Evolutionary conservation across 176 grass and related monocot species (phyloP), one percentile per base, ranked within the genome.

Genomic region (Oryza meridionalis): DNA sequence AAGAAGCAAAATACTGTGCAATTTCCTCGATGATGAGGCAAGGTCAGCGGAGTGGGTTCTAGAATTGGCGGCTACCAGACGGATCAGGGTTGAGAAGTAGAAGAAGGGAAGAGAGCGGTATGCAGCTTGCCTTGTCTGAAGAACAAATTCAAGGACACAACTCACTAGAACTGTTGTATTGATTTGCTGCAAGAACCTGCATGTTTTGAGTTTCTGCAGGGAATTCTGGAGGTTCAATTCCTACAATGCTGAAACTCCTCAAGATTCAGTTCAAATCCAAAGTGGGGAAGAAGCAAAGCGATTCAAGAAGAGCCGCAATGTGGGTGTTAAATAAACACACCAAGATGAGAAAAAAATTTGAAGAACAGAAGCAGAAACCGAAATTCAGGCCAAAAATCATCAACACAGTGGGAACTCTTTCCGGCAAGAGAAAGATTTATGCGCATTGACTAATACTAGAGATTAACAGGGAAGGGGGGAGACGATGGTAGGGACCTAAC

Each of bases 11-110:
- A 17, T 21, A 24, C 13, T 3, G 14, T 7, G 31, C 19, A 33
- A 50, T 69, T 51, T 51, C 15, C 17, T 15, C 10, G 10, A 16
- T 69, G 65, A 35, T 14, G 46, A 55, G 46, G 13, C 44, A 10
- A 50, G 78, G 9, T 10, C 4, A 69, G 65, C 2, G 78, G 17
- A 50, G 78, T 53, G 78, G 77, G 77, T 79, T 43, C 77, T 50
- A 19, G 10, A 64, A 67, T 46, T 9, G 40, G 77, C 6, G 53
- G 65, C 45, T 38, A 55, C 71, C 27, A 26, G 61, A 35, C 5
- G 33, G 33, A 84, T 67, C 61, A 75, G 59, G 5, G 43, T 45
- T 67, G 81, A 83, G 25, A 53, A 59, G 42, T 66, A 66, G 0
- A n/a, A 72, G 70, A 50, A 49, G 42, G 51, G 6, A 64, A 27